Percentiles rank a stretch among this genome's conserved stretches.
phyloP scores from a whole-genome alignment of 1,139 yeast species.

The Eremothecium coryli region DNA sequence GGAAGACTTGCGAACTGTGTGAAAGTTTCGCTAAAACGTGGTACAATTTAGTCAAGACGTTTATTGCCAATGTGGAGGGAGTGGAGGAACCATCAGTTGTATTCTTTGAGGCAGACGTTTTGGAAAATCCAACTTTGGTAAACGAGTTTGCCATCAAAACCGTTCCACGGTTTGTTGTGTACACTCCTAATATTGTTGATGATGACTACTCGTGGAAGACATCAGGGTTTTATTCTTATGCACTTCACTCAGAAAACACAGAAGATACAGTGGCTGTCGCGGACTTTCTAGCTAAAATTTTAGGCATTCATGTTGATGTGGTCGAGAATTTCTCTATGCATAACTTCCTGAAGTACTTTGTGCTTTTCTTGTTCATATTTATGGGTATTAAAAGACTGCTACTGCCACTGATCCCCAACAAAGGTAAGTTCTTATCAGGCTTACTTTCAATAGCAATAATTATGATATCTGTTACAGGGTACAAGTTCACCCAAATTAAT shows the following conservation, averaged over 20 bases:
- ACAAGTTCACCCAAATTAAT: slow-evolving; percentile 51
- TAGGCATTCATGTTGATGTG: slow-evolving; percentile 38
- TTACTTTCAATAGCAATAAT: slow-evolving; percentile 36
- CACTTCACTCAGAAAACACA: slow-evolving; percentile 22
- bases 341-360: slow-evolving; percentile 41
- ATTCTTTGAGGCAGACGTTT: slow-evolving; percentile 46
- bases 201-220: slow-evolving; percentile 22
- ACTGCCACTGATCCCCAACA: slow-evolving; percentile 32
- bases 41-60: slow-evolving; percentile 37
- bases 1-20: slow-evolving; percentile 38
- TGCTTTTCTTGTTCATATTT: slow-evolving; percentile 38
- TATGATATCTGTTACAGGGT: slow-evolving; percentile 47
- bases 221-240: slow-evolving; percentile 31
- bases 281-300: slow-evolving; percentile 39
- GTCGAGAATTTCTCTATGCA: slow-evolving; percentile 35
- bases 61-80: slow-evolving; percentile 37
- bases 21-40: slow-evolving; percentile 34
- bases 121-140: slow-evolving; percentile 36
- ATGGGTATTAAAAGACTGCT: slow-evolving; percentile 41
- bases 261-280: slow-evolving; percentile 39
- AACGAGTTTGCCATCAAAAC: slow-evolving; percentile 36
- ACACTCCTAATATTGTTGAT: slow-evolving; percentile 39
- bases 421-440: slow-evolving; percentile 31
- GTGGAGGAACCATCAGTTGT: slow-evolving; percentile 33
- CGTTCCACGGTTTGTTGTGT: slow-evolving; percentile 58